phyloP scores from a whole-genome alignment of 148 eudicot genomes.

The Fagopyrum tataricum region DNA sequence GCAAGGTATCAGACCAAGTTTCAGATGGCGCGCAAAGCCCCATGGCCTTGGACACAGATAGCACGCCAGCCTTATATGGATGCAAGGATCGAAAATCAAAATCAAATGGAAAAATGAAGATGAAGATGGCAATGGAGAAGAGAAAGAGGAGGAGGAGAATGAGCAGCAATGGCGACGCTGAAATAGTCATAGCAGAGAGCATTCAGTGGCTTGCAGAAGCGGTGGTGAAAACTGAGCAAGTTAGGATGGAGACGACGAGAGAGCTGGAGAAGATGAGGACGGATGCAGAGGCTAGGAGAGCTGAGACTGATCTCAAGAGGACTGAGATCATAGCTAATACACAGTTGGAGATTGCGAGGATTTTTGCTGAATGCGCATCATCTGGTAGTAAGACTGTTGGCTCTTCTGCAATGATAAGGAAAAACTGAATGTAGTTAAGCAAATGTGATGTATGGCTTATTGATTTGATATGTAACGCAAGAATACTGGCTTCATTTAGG shows the following conservation, averaged over 20 bases:
- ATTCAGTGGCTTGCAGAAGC: slow-evolving; percentile 70
- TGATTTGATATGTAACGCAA: not conserved
- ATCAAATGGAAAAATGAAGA: slow-evolving; percentile 22
- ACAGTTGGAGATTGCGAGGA: slow-evolving; percentile 77
- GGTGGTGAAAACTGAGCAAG: slow-evolving; percentile 54
- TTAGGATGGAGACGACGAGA: slow-evolving; percentile 63
- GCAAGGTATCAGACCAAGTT: slow-evolving; percentile 31
- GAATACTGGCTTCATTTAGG: not conserved
- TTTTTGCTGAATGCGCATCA: slow-evolving; percentile 41
- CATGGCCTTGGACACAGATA: slow-evolving; percentile 34
- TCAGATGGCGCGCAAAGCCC: slow-evolving; percentile 28
- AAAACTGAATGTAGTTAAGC: slow-evolving; percentile 19
- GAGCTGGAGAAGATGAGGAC: slow-evolving; percentile 83
- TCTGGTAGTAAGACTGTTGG: slow-evolving; percentile 34
- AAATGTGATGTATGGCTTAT: not conserved
- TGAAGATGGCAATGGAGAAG: slow-evolving; percentile 16
- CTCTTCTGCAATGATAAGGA: slow-evolving; percentile 46
- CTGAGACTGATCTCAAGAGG: slow-evolving; percentile 66
- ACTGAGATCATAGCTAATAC: slow-evolving; percentile 85
- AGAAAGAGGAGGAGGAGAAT: slow-evolving; percentile 35
- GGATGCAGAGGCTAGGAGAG: slow-evolving; percentile 73
- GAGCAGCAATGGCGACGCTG: slow-evolving; percentile 32
- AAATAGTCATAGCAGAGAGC: slow-evolving; percentile 49
- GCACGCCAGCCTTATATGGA: slow-evolving; percentile 67
- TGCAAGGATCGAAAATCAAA: slow-evolving; percentile 28